A percentile compares a stretch with the other conserved stretches of the same genome.
These are phyloP conservation scores for Haplographium delicatum DNA, from an alignment of 495 filamentous ascomycete genomes.

Conservation along the genomic window DNA sequence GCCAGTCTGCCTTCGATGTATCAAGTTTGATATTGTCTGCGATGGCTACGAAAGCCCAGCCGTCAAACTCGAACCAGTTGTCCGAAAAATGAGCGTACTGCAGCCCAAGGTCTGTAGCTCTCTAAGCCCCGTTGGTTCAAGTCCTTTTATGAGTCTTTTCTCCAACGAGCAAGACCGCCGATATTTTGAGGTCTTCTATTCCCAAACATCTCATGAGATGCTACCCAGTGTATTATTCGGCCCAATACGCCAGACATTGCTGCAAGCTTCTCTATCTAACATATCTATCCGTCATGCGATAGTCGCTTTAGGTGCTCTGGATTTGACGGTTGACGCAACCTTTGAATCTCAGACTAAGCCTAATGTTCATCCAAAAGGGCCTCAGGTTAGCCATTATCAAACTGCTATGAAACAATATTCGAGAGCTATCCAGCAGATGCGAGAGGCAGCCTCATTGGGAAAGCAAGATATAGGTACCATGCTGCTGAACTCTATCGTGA, in stretches of 20 bases:
- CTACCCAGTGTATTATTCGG: neutral
- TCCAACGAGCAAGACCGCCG: neutral
- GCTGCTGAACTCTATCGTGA: neutral
- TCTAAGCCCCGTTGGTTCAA: no score
- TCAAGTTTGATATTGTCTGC: slow-evolving; percentile 7
- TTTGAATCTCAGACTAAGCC: neutral
- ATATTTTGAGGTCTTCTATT: slow-evolving; percentile 4
- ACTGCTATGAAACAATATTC: slow-evolving; percentile 9
- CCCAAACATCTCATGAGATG: slow-evolving; percentile 1
- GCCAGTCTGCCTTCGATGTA: slow-evolving; percentile 4
- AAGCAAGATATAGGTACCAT: neutral
- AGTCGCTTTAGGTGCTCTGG: slow-evolving; percentile 55
- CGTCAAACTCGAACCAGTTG: no score
- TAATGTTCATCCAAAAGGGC: no score
- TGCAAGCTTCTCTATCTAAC: slow-evolving; percentile 53
- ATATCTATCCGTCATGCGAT: slow-evolving; percentile 56
- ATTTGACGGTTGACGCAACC: slow-evolving; percentile 36
- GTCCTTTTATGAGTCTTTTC: neutral
- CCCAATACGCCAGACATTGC: slow-evolving; percentile 30
- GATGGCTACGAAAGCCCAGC: neutral
- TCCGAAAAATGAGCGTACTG: no score
- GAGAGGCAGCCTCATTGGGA: neutral
- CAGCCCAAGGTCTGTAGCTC: no score
- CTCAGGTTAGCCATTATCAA: slow-evolving; percentile 2
- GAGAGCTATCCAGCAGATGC: slow-evolving; percentile 6